Conservation (phyloP, 2,329 filamentous ascomycete genomes). For the Nemania sp. region DNA sequence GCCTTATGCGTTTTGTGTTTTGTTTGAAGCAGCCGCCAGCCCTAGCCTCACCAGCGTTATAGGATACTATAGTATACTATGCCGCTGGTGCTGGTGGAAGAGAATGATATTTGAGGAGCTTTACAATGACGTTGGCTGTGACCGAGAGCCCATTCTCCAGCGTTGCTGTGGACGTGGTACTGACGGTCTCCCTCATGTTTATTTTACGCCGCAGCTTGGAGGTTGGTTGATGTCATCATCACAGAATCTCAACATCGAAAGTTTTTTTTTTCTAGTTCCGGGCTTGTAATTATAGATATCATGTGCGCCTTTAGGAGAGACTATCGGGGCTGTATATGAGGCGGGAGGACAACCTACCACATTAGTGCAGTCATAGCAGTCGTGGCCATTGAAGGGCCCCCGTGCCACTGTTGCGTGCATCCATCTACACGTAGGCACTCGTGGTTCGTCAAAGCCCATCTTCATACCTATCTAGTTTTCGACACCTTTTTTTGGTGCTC, state of each 20-base stretch:
- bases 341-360: slow-evolving; percentile 5
- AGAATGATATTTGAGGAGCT: neutral
- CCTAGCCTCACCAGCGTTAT: slow-evolving; percentile 17
- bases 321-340: neutral
- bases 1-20: neutral
- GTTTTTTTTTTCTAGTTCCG: slow-evolving; percentile 1
- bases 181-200: neutral
- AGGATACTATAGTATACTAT: neutral
- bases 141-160: slow-evolving; percentile 17
- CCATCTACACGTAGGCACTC: slow-evolving; percentile 27
- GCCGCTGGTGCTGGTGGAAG: neutral
- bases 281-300: slow-evolving; percentile 13
- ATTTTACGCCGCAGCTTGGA: slow-evolving; percentile 4
- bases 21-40: neutral
- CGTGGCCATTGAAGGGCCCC: slow-evolving; percentile 25
- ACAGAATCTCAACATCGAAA: slow-evolving; percentile 14
- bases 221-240: slow-evolving; percentile 25
- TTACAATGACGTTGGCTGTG: slow-evolving; percentile 1
- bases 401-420: slow-evolving; percentile 28
- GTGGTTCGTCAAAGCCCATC: slow-evolving; percentile 26
- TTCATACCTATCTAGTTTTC: slow-evolving; percentile 11
- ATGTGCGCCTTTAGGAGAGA: slow-evolving; percentile 16
- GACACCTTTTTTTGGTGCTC: neutral
- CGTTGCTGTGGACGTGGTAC: slow-evolving; percentile 12
- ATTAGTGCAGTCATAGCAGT: slow-evolving; percentile 18